Base-by-base conservation (phyloP, 2,329 filamentous ascomycete genomes). In the Diaporthe sp. region DNA sequence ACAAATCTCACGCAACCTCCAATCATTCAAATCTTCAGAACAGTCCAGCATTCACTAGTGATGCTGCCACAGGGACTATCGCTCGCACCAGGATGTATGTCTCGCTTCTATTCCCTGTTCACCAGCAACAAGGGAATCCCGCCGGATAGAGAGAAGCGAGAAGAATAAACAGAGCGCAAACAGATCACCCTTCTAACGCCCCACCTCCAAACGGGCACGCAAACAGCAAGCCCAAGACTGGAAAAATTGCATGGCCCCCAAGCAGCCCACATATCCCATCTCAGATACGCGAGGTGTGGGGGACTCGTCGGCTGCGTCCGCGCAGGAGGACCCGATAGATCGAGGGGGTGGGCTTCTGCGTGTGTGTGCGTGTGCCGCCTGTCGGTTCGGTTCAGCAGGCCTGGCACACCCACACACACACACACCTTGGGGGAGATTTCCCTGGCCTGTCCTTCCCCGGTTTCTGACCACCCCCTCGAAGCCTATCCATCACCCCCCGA, bases 201-300 rank as follows among this genome's bases (percentile, higher is more conserved):
- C 17, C 30, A 19, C 54, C 30, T 17, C 19, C 30, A 22, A n/a
- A n/a, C n/a, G 10, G 54, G 19, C 8, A 30, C 19, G 28, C 61
- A 67, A n/a, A 52, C n/a, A 52, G 45, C 28, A 42, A 67, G 42
- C 45, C 30, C 30, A 67, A 25, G 42, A 40, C 3, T 9, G 52
- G 19, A 47, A 25, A 28, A 40, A 68, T 19, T 40, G 64, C 64
- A 68, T 54, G 64, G 47, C 64, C 64, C 64, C 64, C 64, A 68
- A 33, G n/a, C 47, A 68, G 64, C 64, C 64, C 47, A 40, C 35
- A 68, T 54, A 30, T 54, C 17, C 30, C 64, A 68, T 54, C 64
- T 54, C 47, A 52, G 64, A 68, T 68, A 68, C 30, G 64, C 64
- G 64, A 68, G 64, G 64, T 68, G 64, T 68, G 47, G 64, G 64